phyloP scores from a whole-genome alignment of 768 basidiomycete species.

The Tricholomella constricta region DNA sequence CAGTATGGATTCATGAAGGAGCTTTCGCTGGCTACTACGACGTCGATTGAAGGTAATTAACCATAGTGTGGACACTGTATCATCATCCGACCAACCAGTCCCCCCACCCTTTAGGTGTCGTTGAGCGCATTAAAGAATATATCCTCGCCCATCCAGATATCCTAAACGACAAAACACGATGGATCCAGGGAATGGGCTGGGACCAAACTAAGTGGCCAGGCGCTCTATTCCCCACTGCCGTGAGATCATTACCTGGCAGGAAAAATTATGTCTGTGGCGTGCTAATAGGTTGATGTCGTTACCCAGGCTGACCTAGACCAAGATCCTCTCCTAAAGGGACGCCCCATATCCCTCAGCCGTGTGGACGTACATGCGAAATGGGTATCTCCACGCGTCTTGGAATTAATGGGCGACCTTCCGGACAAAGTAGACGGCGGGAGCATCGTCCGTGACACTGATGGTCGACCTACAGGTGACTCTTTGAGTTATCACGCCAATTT shows the following conservation, averaged over 20 bases:
- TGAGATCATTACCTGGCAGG: conserved; percentile 28
- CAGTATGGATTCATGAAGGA: conserved; percentile 72
- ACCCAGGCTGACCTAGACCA: conserved; percentile 69
- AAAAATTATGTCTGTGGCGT: background rate
- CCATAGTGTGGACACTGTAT: background rate
- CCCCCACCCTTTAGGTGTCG: conserved; percentile 52
- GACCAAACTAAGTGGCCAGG: conserved; percentile 83
- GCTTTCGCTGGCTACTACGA: conserved; percentile 60
- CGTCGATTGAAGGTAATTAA: conserved; percentile 57
- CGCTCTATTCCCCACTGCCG: conserved; percentile 70
- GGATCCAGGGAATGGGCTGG: conserved; percentile 92
- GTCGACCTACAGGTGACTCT: conserved; percentile 64
- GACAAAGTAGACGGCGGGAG: conserved; percentile 66
- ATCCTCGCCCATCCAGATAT: conserved; percentile 61
- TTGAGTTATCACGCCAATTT: background rate
- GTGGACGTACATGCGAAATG: conserved; percentile 87
- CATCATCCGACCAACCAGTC: background rate
- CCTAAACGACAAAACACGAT: conserved; percentile 50
- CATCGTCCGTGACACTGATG: conserved; percentile 65
- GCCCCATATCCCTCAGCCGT: conserved; percentile 72
- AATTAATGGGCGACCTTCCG: conserved; percentile 63
- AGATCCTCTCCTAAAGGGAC: conserved; percentile 65
- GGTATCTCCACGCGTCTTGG: conserved; percentile 78
- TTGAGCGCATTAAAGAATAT: conserved; percentile 59
- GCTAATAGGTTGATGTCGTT: background rate